These are phyloP conservation scores for Aspergillus cavernicola DNA, from an alignment of 495 filamentous ascomycete genomes.

Conservation along the genomic window DNA sequence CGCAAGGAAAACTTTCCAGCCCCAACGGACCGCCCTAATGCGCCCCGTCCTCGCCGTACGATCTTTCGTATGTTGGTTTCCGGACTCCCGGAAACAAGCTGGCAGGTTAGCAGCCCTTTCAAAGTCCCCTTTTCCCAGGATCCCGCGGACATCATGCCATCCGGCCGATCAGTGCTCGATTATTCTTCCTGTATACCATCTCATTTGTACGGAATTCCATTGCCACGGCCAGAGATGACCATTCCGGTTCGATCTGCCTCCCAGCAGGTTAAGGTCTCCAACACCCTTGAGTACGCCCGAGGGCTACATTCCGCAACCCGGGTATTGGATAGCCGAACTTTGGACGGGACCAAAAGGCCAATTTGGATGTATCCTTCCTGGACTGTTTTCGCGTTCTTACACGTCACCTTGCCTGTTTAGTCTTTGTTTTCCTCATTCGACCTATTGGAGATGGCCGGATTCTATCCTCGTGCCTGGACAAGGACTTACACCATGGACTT, in stretches of 20 bases:
- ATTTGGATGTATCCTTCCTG: conserved; percentile 7
- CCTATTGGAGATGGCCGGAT: conserved; percentile 23
- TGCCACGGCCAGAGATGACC: background rate
- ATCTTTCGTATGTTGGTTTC: conserved; percentile 94
- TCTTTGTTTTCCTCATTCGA: conserved; percentile 2
- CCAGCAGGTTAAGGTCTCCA: background rate
- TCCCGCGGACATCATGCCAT: conserved; percentile 24
- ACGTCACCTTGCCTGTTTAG: background rate
- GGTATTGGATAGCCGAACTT: background rate
- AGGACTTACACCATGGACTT: conserved; percentile 38
- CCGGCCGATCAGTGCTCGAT: conserved; percentile 28
- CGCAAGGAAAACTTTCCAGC: conserved; percentile 73
- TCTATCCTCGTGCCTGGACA: conserved; percentile 33
- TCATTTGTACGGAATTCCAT: background rate
- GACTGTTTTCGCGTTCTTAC: conserved; percentile 1
- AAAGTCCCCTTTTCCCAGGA: conserved; percentile 51
- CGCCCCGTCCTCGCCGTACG: conserved; percentile 90
- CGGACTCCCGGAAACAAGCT: conserved; percentile 98
- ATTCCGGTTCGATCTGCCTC: background rate
- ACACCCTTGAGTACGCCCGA: conserved; percentile 4
- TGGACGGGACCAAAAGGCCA: conserved; percentile 10
- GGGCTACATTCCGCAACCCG: background rate
- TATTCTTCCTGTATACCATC: conserved; percentile 25
- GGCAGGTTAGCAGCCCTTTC: conserved; percentile 89
- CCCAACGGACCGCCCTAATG: conserved; percentile 61